Base-by-base conservation (phyloP, 352 stramenopile species). In the Salisapilia sapeloensis region DNA sequence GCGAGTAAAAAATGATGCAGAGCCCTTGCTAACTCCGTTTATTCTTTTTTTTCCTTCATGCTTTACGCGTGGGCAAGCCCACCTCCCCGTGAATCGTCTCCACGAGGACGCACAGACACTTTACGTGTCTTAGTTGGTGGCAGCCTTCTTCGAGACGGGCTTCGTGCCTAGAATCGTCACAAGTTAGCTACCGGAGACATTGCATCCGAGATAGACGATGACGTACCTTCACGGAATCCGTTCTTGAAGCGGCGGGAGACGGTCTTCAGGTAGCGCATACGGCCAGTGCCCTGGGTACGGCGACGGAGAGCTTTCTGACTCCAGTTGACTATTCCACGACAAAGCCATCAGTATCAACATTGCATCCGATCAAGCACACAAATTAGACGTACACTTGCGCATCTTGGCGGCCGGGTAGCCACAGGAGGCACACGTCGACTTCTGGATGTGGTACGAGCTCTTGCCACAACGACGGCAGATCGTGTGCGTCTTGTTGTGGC, bases 401-500 rank as follows among this genome's bases (percentile, higher is more conserved):
- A 97, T 98, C 70, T 98, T 98, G 48, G 91, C 87, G 47, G 67
- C 79, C 31, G 94, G 94, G 80, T 99, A 99, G 53, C 93, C 95
- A 71, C 96, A 99, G 49, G 86, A 97, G 48, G 92, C 92, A 86
- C 96, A 99, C 36, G 74, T 85, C 50, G 75, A 83, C 93, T 99
- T 99, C 82, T 99, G 96, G 53, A 99, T 96, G 92, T 99, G 96
- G 82, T 96, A 99, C 48, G 94, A 98, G 56, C 81, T 85, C 59
- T 95, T 95, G 46, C 95, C 95, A 70, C 96, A 99, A 49, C 96
- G 89, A 77, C 94, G 85, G 70, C 96, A 99, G 50, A 96, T 78
- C 44, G 95, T 99, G 92, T 99, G 96, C 49, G 93, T 97, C 92
- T 99, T 99, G 66, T 96, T 98, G 86, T 99, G 94, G 66, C 94